Conservation (phyloP, 129 eudicot species). For the Centaurea solstitialis region DNA sequence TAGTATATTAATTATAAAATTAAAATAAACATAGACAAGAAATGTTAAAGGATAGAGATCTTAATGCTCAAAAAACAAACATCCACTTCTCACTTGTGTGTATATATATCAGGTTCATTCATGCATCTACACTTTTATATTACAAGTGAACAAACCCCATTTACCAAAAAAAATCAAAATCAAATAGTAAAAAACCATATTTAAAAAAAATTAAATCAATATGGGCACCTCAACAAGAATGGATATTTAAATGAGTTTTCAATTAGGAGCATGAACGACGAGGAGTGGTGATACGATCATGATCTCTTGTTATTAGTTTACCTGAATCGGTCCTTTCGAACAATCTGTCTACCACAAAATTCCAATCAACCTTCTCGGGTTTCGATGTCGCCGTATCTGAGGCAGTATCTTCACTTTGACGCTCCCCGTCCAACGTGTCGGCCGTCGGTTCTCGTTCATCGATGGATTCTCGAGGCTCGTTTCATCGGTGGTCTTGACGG, state of each 20-base stretch:
- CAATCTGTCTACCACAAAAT: conserved; percentile 53
- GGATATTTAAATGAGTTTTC: too few species aligned
- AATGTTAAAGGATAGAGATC: too few species aligned
- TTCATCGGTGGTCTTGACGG: conserved; percentile 25
- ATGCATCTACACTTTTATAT: not conserved
- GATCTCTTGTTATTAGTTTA: conserved; percentile 28
- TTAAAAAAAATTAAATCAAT: too few species aligned
- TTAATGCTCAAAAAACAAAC: too few species aligned
- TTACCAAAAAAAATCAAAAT: not conserved
- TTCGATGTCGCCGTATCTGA: not conserved
- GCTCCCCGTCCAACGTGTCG: conserved; percentile 12
- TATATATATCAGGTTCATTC: not conserved
- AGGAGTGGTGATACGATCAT: conserved; percentile 9
- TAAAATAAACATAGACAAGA: too few species aligned
- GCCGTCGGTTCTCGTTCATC: conserved; percentile 27
- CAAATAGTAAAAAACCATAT: not conserved
- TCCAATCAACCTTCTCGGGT: conserved; percentile 46
- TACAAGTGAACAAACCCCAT: not conserved
- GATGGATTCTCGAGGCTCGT: conserved; percentile 24
- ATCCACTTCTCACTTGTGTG: not conserved
- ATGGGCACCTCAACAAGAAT: too few species aligned
- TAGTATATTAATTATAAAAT: too few species aligned
- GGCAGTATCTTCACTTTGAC: conserved; percentile 6
- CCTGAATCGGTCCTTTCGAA: conserved; percentile 52
- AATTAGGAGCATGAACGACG: too few species aligned